A percentile compares a stretch with the other conserved stretches of the same genome.
These are phyloP conservation scores for Achaetomiella virescens DNA, from an alignment of 495 filamentous ascomycete genomes.

Conservation along the genomic window DNA sequence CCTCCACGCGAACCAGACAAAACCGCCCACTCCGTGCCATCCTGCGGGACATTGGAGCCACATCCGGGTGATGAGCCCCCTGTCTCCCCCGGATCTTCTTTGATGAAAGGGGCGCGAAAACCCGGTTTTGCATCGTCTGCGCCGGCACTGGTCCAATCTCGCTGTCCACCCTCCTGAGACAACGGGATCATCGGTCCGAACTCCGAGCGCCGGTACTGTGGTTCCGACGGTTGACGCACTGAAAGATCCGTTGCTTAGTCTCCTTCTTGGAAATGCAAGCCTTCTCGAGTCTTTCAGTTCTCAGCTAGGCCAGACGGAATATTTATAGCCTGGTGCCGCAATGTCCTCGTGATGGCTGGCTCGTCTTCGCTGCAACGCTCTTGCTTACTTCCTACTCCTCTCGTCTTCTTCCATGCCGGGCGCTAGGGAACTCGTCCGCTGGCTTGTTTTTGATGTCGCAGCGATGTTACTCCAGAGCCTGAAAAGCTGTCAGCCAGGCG, in stretches of 20 bases:
- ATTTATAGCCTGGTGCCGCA: no score
- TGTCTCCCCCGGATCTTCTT: not conserved
- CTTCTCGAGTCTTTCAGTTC: no score
- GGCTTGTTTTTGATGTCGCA: not conserved
- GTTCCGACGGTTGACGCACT: not conserved
- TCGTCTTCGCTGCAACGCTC: no score
- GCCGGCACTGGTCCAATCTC: not conserved
- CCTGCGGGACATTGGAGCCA: not conserved
- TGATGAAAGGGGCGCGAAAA: not conserved
- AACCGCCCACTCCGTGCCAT: not conserved
- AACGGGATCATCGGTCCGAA: constrained; percentile 4
- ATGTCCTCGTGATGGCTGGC: not conserved
- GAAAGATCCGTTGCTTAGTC: not conserved
- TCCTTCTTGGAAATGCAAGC: not conserved
- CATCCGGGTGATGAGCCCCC: not conserved
- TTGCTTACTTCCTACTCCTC: no score
- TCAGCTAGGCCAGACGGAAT: no score
- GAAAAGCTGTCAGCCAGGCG: not conserved
- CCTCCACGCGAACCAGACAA: not conserved
- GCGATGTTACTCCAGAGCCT: not conserved
- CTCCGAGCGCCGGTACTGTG: constrained; percentile 3
- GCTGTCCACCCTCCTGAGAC: not conserved
- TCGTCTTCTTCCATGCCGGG: not conserved
- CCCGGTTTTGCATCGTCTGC: not conserved
- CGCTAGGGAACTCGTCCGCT: constrained; percentile 4